phyloP scores from a whole-genome alignment of 371 early-diverging fungal genomes.

The Mortierella sp. region DNA sequence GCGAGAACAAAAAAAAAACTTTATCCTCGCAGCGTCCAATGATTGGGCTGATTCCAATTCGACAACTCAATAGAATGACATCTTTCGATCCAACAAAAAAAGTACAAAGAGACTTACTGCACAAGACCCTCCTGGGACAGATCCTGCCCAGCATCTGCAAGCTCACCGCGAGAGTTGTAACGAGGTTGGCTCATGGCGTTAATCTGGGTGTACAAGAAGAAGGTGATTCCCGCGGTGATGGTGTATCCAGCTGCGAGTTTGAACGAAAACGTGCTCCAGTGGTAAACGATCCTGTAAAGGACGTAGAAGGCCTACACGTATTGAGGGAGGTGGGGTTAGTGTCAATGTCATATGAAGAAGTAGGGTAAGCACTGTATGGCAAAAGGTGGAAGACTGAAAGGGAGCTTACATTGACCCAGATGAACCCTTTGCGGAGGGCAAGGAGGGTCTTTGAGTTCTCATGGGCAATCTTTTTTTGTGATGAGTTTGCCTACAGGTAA shows the following conservation, averaged over 20 bases:
- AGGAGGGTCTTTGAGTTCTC: constrained; percentile 74
- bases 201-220: constrained; percentile 69
- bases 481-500: constrained; percentile 77
- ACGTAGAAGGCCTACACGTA: constrained; percentile 65
- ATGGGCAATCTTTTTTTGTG: constrained; percentile 81
- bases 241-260: constrained; percentile 64
- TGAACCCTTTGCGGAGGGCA: constrained; percentile 71
- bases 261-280: constrained; percentile 67
- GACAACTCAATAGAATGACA: background rate
- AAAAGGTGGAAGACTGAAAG: background rate
- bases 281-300: constrained; percentile 69
- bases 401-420: constrained; percentile 74
- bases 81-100: constrained; percentile 1
- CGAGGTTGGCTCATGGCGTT: constrained; percentile 68
- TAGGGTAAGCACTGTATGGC: too few relatives aligned
- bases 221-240: constrained; percentile 64
- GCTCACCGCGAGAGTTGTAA: constrained; percentile 69
- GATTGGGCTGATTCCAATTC: constrained; percentile 11
- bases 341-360: background rate
- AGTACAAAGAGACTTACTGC: constrained; percentile 64
- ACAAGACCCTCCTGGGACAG: constrained; percentile 81
- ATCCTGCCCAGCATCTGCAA: constrained; percentile 80
- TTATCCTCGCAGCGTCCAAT: constrained; percentile 13
- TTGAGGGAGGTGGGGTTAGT: background rate
- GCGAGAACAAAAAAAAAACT: constrained; percentile 2